phyloP scores from a whole-genome alignment of 1,139 yeast species.

The Ogataea hybrid region DNA sequence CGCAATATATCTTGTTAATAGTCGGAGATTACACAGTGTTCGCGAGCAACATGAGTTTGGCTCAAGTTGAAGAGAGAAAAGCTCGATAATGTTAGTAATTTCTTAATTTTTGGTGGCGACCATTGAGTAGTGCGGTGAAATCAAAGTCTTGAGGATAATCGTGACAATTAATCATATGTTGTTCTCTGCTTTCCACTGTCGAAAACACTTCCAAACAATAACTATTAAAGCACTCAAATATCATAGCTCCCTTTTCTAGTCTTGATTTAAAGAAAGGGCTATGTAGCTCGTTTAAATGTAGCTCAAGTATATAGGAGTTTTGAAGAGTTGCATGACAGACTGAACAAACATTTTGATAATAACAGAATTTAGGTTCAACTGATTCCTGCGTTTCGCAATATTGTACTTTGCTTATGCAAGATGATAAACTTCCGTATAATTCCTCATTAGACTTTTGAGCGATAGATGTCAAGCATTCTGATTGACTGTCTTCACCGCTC shows the following conservation, averaged over 20 bases:
- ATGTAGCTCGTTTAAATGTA: slow-evolving; percentile 55
- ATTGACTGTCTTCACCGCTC: not conserved
- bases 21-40: no score
- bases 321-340: slow-evolving; percentile 46
- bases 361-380: slow-evolving; percentile 38
- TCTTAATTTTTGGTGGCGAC: slow-evolving; percentile 9
- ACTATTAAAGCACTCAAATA: slow-evolving; percentile 41
- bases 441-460: not conserved
- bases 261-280: slow-evolving; percentile 44
- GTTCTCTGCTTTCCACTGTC: slow-evolving; percentile 38
- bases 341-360: slow-evolving; percentile 37
- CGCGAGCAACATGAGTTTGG: no score
- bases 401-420: slow-evolving; percentile 1
- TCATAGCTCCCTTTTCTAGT: slow-evolving; percentile 39
- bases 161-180: slow-evolving; percentile 50
- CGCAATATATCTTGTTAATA: no score
- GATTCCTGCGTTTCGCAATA: not conserved
- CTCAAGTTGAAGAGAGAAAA: no score
- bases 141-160: slow-evolving; percentile 45
- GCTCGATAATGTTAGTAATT: no score
- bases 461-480: not conserved
- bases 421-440: slow-evolving; percentile 6
- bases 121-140: slow-evolving; percentile 40
- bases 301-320: slow-evolving; percentile 36
- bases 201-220: slow-evolving; percentile 37